phyloP scores from a whole-genome alignment of 225 moss, liverwort and hornwort species.

The Pleurozium schreberi region DNA sequence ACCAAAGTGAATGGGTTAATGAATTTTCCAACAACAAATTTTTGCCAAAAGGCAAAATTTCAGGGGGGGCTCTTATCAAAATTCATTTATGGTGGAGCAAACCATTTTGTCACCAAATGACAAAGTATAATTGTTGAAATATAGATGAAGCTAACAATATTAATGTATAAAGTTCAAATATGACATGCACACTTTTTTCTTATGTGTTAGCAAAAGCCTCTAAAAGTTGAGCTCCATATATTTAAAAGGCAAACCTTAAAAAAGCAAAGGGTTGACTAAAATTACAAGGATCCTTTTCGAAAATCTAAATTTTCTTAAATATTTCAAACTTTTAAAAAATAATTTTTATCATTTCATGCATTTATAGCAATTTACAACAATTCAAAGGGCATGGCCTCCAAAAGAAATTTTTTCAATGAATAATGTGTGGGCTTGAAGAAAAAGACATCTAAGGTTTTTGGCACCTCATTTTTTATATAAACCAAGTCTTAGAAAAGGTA shows the following conservation, averaged over 20 bases:
- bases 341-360: no score
- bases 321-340: no score
- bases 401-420: no score
- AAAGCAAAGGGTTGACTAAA: accelerated
- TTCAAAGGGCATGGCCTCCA: no score
- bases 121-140: background rate
- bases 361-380: no score
- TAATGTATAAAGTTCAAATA: background rate
- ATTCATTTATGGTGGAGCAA: background rate
- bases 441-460: no score
- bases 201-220: accelerated
- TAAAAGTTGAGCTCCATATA: background rate
- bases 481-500: no score
- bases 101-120: background rate
- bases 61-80: background rate
- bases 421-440: no score
- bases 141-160: background rate
- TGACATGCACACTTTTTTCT: no score
- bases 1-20: accelerated
- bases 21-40: background rate
- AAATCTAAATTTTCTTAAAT: no score
- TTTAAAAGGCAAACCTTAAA: background rate
- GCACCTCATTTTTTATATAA: no score
- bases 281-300: accelerated
- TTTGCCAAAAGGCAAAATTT: background rate